phyloP scores from a whole-genome alignment of 192 early-diverging fungal genomes.

The Coemansia sp. region DNA sequence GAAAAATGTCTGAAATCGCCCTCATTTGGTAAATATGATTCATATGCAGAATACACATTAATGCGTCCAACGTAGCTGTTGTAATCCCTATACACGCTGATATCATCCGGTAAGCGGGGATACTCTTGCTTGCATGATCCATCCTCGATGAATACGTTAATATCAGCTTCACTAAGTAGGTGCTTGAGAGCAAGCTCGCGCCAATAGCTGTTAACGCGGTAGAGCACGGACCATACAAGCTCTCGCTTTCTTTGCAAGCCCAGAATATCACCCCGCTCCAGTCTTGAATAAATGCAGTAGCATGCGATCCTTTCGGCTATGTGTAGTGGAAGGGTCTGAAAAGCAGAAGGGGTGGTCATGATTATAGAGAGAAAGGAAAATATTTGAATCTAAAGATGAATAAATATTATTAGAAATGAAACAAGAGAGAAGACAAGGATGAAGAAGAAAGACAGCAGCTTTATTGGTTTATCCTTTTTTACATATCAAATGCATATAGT shows the following conservation, averaged over 20 bases:
- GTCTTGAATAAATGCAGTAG: background rate
- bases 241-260: background rate
- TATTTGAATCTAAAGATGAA: no score
- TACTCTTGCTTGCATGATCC: background rate
- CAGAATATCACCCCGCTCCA: background rate
- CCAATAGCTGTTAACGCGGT: background rate
- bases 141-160: background rate
- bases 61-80: background rate
- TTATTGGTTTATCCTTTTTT: no score
- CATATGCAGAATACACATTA: background rate
- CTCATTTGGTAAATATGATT: background rate
- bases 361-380: no score
- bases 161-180: background rate
- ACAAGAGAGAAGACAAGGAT: no score
- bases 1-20: background rate
- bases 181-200: background rate
- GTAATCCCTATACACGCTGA: background rate
- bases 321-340: slow-evolving; percentile 8
- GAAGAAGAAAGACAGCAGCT: no score
- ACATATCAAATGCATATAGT: no score
- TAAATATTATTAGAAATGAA: no score
- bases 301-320: slow-evolving; percentile 7
- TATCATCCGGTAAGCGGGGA: background rate
- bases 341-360: background rate
- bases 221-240: background rate